phyloP scores from a whole-genome alignment of 1,139 yeast genomes.

The Hemisphaericaspora xylanilytica region DNA sequence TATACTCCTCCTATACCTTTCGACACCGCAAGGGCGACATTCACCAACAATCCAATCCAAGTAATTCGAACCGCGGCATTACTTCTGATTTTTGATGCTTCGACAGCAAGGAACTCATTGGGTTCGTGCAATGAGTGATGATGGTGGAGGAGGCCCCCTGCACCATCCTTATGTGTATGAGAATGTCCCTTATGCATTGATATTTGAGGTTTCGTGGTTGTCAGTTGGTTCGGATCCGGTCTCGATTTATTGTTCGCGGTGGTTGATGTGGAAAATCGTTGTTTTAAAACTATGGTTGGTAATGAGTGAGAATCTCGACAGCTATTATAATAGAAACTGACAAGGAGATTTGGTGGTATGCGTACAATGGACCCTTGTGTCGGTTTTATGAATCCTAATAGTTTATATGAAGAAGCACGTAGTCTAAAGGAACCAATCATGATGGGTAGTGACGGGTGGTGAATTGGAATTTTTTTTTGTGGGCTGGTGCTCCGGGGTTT shows the following conservation, averaged over 20 bases:
- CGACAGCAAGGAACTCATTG: slow-evolving; percentile 37
- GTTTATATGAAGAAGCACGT: background rate
- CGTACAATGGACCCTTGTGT: background rate
- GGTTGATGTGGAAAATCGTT: slow-evolving; percentile 12
- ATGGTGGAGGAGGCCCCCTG: slow-evolving; percentile 19
- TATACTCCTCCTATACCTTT: slow-evolving; percentile 87
- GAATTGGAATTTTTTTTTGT: no score
- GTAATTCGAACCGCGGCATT: slow-evolving; percentile 94
- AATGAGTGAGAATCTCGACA: background rate
- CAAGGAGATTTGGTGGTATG: background rate
- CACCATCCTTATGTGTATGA: slow-evolving; percentile 18
- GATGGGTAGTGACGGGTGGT: no score
- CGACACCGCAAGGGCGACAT: slow-evolving; percentile 79
- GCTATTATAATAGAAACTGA: background rate
- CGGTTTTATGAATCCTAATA: background rate
- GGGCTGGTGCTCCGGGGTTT: no score
- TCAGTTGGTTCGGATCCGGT: slow-evolving; percentile 1
- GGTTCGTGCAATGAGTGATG: slow-evolving; percentile 39
- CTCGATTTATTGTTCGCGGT: slow-evolving; percentile 7
- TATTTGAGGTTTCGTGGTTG: background rate
- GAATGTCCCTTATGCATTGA: slow-evolving; percentile 13
- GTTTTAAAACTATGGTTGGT: slow-evolving; percentile 3
- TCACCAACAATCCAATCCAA: slow-evolving; percentile 83
- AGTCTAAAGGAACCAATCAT: background rate
- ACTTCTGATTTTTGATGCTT: slow-evolving; percentile 28